Evolutionary conservation across 148 eudicot genomes (phyloP).

Genomic region (Drosera capensis): DNA sequence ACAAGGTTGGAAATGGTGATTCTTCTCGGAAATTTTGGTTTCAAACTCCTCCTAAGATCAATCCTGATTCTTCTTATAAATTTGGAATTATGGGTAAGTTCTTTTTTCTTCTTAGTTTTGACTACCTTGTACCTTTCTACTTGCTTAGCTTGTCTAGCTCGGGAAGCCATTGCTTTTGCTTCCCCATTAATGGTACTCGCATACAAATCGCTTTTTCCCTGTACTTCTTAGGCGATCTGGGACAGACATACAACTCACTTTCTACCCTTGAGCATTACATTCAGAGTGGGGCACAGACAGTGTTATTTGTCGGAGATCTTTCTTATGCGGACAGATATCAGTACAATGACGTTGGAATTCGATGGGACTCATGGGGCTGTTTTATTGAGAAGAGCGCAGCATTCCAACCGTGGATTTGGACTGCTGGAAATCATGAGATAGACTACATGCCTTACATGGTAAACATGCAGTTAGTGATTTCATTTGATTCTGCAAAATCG

Average conservation of each 20-base stretch:
- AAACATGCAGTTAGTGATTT: too few relatives aligned
- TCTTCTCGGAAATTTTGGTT: constrained; percentile 77
- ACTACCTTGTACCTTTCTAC: neutral
- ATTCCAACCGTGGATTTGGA: constrained; percentile 93
- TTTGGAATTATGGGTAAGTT: constrained; percentile 83
- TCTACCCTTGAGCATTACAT: constrained; percentile 70
- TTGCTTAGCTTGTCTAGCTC: too few relatives aligned
- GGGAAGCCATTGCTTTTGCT: too few relatives aligned
- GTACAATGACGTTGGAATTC: constrained; percentile 55
- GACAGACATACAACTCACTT: constrained; percentile 81
- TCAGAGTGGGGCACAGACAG: constrained; percentile 52
- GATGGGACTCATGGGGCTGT: constrained; percentile 95
- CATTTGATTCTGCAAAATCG: too few relatives aligned
- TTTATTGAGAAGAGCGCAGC: constrained; percentile 65
- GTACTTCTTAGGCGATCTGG: constrained; percentile 63
- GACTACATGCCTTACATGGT: constrained; percentile 86
- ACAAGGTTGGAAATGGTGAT: constrained; percentile 56
- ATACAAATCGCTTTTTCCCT: neutral
- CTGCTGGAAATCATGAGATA: constrained; percentile 91
- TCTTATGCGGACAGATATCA: constrained; percentile 80
- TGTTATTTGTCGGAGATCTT: constrained; percentile 87
- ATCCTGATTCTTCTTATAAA: constrained; percentile 60
- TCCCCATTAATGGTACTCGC: neutral
- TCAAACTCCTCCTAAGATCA: constrained; percentile 72
- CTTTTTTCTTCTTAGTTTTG: constrained; percentile 1